phyloP scores from a whole-genome alignment of 73 alveolate species.

The Diophrys sp. region DNA sequence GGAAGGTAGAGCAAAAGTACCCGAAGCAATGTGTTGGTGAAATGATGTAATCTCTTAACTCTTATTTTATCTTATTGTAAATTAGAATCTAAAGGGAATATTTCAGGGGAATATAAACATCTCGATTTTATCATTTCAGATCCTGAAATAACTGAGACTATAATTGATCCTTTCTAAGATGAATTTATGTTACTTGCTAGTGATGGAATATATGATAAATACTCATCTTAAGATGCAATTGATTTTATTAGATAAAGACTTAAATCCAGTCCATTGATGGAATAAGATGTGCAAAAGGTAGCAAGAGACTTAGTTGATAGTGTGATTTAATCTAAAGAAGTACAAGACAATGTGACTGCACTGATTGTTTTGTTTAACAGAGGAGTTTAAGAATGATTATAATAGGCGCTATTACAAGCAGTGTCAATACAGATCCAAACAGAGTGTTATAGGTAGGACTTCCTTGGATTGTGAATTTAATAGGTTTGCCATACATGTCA shows the following conservation, averaged over 20 bases:
- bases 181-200: constrained; percentile 64
- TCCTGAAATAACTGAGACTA: constrained; percentile 68
- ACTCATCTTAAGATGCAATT: constrained; percentile 44
- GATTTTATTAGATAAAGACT: constrained; percentile 22
- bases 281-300: constrained; percentile 21
- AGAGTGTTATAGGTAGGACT: too few species aligned
- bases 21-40: too few species aligned
- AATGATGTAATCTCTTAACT: too few species aligned
- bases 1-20: too few species aligned
- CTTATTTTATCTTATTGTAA: too few species aligned
- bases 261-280: constrained; percentile 7
- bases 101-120: constrained; percentile 6
- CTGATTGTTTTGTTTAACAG: constrained; percentile 27
- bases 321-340: constrained; percentile 19
- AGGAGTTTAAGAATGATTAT: too few species aligned
- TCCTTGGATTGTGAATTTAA: too few species aligned
- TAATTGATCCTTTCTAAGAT: constrained; percentile 57
- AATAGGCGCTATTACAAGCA: too few species aligned
- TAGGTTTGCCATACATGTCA: too few species aligned
- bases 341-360: constrained; percentile 41
- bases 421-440: too few species aligned
- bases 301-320: constrained; percentile 46
- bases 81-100: too few species aligned
- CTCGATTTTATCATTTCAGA: constrained; percentile 47
- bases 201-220: constrained; percentile 63